phyloP scores from a whole-genome alignment of 2,329 filamentous ascomycete genomes.

The Paecilomyces niveus region DNA sequence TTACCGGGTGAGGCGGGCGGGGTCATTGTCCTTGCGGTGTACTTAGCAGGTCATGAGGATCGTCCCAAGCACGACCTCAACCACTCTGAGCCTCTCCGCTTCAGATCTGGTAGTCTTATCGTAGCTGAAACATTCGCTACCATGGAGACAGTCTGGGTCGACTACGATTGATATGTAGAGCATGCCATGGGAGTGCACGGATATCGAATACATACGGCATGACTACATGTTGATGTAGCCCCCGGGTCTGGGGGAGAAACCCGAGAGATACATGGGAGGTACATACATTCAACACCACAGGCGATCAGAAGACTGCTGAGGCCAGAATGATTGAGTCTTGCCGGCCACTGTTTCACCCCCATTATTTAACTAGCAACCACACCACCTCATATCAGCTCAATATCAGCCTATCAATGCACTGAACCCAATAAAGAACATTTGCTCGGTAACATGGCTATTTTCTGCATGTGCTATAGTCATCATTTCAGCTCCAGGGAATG shows the following conservation, averaged over 20 bases:
- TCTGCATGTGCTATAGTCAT: neutral
- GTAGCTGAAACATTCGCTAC: neutral
- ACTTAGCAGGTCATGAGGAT: neutral
- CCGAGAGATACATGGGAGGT: neutral
- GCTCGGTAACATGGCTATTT: neutral
- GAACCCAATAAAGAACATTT: neutral
- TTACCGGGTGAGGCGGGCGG: neutral
- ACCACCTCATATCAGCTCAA: neutral
- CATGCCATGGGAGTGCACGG: neutral
- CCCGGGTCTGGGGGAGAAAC: neutral
- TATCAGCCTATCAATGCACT: neutral
- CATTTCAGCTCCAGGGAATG: neutral
- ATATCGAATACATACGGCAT: neutral
- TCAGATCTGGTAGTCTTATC: neutral
- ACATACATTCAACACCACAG: neutral
- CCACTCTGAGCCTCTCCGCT: neutral
- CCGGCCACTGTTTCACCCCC: neutral
- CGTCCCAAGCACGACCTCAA: neutral
- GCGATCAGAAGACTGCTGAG: neutral
- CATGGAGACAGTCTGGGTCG: neutral
- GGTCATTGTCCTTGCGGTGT: neutral
- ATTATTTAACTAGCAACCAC: neutral
- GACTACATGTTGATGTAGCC: neutral
- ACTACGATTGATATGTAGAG: neutral
- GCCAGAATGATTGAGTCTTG: neutral